Evolutionary conservation across 31 red algal species (phyloP).

Genomic region (Odonthalia washingtoniensis): DNA sequence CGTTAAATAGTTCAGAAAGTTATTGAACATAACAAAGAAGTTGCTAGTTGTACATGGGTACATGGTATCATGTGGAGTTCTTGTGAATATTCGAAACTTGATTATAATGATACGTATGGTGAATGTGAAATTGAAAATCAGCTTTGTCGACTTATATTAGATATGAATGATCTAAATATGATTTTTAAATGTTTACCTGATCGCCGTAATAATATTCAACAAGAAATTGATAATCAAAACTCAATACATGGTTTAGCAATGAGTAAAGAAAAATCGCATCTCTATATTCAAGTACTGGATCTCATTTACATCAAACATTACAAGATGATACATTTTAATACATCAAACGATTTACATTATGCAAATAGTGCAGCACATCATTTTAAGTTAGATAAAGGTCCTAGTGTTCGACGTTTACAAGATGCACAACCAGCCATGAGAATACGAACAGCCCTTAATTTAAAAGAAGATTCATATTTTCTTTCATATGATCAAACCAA

Average conservation of each 20-base stretch:
- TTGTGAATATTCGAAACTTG: conserved; percentile 33
- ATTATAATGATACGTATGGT: conserved; percentile 10
- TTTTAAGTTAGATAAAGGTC: conserved; percentile 64
- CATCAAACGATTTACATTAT: conserved; percentile 90
- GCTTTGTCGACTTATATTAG: conserved; percentile 69
- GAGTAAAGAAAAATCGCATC: background rate
- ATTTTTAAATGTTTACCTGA: conserved; percentile 62
- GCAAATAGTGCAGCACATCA: conserved; percentile 63
- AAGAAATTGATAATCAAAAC: no score
- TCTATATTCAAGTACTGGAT: conserved; percentile 50
- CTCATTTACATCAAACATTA: conserved; percentile 55
- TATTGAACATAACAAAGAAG: conserved; percentile 54
- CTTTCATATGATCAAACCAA: conserved; percentile 66
- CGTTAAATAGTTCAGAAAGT: background rate
- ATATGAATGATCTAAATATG: conserved; percentile 84
- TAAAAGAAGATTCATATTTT: conserved; percentile 49
- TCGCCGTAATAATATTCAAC: no score
- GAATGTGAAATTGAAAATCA: background rate
- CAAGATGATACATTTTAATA: conserved; percentile 78
- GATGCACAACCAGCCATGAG: conserved; percentile 83
- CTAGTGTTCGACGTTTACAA: no score
- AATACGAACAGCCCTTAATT: conserved; percentile 55
- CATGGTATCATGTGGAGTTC: conserved; percentile 81
- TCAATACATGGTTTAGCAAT: background rate
- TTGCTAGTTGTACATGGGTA: conserved; percentile 70